Percentiles rank a stretch among this genome's conserved stretches.
These are phyloP conservation scores for Blastobotrys buckinghamii DNA, from an alignment of 1,139 yeast species.

Conservation along the genomic window DNA sequence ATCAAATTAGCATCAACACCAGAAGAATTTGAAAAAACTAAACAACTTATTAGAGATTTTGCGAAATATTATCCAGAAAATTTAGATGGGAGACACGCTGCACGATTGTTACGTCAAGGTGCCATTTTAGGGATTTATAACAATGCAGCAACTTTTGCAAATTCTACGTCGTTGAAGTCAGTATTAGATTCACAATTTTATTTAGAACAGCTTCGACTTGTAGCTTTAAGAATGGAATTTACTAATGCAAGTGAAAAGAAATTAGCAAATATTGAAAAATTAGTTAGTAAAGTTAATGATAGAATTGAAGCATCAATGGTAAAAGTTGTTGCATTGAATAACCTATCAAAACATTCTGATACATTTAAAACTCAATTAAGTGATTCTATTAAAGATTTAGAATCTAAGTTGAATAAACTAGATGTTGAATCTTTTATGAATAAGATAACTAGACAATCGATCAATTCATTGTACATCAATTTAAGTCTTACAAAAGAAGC, in stretches of 20 bases:
- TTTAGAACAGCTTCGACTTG: conserved; percentile 16
- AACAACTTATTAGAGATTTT: conserved; percentile 15
- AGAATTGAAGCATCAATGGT: conserved; percentile 9
- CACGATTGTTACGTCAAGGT: conserved; percentile 17
- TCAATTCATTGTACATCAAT: neutral
- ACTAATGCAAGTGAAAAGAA: neutral
- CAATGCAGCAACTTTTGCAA: conserved; percentile 11
- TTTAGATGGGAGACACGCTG: conserved; percentile 17
- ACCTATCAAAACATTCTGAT: neutral
- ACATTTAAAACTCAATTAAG: neutral
- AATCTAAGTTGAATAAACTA: neutral
- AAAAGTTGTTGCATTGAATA: conserved; percentile 6
- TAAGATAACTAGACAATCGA: neutral
- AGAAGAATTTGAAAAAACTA: conserved; percentile 17
- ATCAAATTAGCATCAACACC: conserved; percentile 14
- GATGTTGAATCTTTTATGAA: neutral
- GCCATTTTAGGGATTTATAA: conserved; percentile 11
- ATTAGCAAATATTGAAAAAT: neutral
- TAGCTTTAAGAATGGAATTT: conserved; percentile 10
- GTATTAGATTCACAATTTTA: neutral
- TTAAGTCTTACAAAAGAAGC: neutral
- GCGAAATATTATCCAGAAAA: conserved; percentile 13
- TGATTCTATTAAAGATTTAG: neutral
- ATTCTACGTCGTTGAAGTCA: conserved; percentile 1
- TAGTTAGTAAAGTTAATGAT: neutral